Evolutionary conservation across 805 yeast species (phyloP), one percentile per base, ranked within the genome.

Genomic region (Ogataea naganishii): DNA sequence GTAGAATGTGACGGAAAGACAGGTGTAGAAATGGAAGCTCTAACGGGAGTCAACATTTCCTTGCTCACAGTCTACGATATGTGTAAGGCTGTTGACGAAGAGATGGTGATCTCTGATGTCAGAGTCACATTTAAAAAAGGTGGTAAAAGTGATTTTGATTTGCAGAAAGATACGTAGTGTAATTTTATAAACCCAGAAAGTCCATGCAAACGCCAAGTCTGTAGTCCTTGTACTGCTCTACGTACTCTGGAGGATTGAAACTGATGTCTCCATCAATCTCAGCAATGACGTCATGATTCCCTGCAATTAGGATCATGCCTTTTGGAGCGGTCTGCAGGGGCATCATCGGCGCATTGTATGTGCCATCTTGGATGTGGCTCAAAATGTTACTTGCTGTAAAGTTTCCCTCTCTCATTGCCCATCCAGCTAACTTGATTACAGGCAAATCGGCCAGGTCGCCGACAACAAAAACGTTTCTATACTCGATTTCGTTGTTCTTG

Each of bases 1-100:
- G 75, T 66, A 2, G 56, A 59, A 26, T 67, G 74, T 37, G 52
- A 51, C 5, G 74, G 73, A 4, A 60, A 64, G 29, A 70, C 77
- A 0, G 77, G 76, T 1, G 75, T 70, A 5, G 77, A 70, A 40
- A 70, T 70, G 75, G 77, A 70, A 42, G 75, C 75, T 1, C 35
- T 70, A 14, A 53, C 61, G 2, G 75, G 76, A 0, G 64, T 58
- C 6, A 56, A 57, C 14, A 51, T 61, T 7, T 53, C 67, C 0
- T 43, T 70, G 23, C 46, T 64, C 18, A 69, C 75, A 10, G 49
- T 70, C n/a, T 70, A 70, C 35, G 76, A 70, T 42, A 70, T 70
- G 75, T 69, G 75, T 41, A 70, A 70, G 40, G 72, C 75, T 2
- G 70, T 66, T n/a, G 76, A 70, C 41, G 58, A 64, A 40, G 41